Conservation (phyloP, 1,139 yeast genomes). For the Pichia sp. region DNA sequence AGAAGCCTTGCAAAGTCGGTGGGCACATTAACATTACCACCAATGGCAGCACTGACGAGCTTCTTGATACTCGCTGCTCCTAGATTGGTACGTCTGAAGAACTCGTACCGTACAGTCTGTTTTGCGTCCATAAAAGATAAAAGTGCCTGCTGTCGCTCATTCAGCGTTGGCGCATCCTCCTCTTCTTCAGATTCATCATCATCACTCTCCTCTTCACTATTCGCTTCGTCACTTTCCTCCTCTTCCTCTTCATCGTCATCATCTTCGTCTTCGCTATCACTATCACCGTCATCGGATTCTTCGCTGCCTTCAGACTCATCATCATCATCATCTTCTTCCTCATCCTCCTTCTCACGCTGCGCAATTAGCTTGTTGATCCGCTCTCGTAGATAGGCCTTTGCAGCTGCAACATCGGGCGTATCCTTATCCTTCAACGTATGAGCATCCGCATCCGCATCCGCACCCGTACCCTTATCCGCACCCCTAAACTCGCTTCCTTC, state of each 20-base stretch:
- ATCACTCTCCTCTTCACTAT: neutral
- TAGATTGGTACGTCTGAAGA: slow-evolving; percentile 75
- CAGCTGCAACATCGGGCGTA: no score
- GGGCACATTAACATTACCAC: slow-evolving; percentile 39
- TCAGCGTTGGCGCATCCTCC: slow-evolving; percentile 16
- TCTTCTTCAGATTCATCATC: neutral
- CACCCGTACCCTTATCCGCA: no score
- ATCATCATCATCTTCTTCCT: neutral
- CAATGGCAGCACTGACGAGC: slow-evolving; percentile 67
- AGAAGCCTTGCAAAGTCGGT: slow-evolving; percentile 67
- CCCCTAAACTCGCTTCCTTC: no score
- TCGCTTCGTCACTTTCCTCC: neutral
- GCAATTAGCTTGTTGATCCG: no score
- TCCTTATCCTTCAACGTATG: no score
- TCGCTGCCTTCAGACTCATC: neutral
- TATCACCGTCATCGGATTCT: neutral
- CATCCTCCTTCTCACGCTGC: no score
- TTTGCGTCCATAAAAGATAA: slow-evolving; percentile 70
- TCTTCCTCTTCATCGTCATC: slow-evolving; percentile 1
- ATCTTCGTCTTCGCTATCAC: neutral
- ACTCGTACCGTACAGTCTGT: slow-evolving; percentile 85
- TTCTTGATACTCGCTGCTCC: slow-evolving; percentile 77
- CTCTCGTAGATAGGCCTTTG: no score
- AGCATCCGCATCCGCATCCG: no score
- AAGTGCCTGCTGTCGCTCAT: slow-evolving; percentile 41